phyloP scores from a whole-genome alignment of 352 stramenopile genomes.

The Phytopythium oedochilum region DNA sequence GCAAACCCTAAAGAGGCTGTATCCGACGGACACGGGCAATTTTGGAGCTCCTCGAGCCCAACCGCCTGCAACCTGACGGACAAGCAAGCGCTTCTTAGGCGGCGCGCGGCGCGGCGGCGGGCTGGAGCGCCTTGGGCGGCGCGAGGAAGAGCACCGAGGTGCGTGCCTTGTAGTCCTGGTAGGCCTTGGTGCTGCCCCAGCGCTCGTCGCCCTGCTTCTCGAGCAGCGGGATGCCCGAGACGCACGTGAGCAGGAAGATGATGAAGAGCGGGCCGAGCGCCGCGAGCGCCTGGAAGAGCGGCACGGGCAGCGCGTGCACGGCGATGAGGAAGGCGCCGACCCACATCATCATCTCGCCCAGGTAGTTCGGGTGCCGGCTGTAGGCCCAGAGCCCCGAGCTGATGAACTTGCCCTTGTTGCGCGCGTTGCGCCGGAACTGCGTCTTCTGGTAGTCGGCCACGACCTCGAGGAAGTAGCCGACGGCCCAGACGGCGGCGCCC shows the following conservation, averaged over 20 bases:
- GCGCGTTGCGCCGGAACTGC: constrained; percentile 53
- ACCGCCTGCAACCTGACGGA: no score
- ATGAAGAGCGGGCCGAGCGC: constrained; percentile 67
- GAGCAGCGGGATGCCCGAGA: constrained; percentile 73
- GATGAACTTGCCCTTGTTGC: constrained; percentile 82
- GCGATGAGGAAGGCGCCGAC: constrained; percentile 49
- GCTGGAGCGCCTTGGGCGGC: constrained; percentile 2
- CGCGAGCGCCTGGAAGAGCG: constrained; percentile 27
- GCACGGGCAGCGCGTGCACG: constrained; percentile 36
- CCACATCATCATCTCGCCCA: constrained; percentile 91
- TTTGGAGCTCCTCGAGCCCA: no score
- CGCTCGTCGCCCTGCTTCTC: constrained; percentile 70
- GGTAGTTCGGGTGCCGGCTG: constrained; percentile 92
- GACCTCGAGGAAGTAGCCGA: constrained; percentile 42
- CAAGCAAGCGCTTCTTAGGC: not conserved
- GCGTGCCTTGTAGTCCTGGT: constrained; percentile 73
- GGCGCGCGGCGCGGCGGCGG: not conserved
- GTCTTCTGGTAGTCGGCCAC: constrained; percentile 81
- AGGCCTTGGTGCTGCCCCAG: constrained; percentile 57
- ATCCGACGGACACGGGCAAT: not conserved
- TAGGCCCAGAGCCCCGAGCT: constrained; percentile 76
- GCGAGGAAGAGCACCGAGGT: constrained; percentile 59
- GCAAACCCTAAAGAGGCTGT: not conserved
- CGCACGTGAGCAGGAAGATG: constrained; percentile 56
- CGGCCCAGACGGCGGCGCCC: constrained; percentile 3